Evolutionary conservation across 805 yeast genomes (phyloP).

Genomic region (Saccharomycopsis schoenii): DNA sequence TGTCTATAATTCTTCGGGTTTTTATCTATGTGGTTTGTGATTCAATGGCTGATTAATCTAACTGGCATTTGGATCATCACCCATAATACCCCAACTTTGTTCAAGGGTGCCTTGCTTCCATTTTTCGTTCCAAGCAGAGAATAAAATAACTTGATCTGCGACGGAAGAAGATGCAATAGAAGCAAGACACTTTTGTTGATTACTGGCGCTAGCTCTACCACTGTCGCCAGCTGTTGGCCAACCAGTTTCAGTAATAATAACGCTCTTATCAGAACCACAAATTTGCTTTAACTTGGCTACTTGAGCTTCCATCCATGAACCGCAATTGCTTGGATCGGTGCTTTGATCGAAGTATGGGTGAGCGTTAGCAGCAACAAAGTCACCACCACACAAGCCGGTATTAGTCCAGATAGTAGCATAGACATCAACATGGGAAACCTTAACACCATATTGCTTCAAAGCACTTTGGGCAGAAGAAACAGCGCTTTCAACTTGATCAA

Average conservation of each 20-base stretch:
- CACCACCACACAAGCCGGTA: slow-evolving; percentile 87
- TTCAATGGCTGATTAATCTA: not conserved
- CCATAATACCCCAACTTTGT: slow-evolving; percentile 58
- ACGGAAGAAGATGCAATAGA: slow-evolving; percentile 39
- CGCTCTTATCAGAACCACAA: slow-evolving; percentile 62
- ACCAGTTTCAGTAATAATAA: slow-evolving; percentile 85
- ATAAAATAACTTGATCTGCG: slow-evolving; percentile 43
- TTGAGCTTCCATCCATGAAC: slow-evolving; percentile 80
- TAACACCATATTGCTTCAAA: slow-evolving; percentile 74
- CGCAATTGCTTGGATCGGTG: slow-evolving; percentile 68
- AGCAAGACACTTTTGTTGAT: slow-evolving; percentile 66
- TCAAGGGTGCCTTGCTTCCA: slow-evolving; percentile 58
- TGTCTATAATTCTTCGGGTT: not conserved
- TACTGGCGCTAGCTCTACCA: slow-evolving; percentile 61
- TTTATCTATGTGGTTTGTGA: not conserved
- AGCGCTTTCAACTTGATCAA: slow-evolving; percentile 40
- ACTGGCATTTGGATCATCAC: slow-evolving; percentile 18
- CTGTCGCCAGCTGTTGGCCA: slow-evolving; percentile 86
- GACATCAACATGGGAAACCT: slow-evolving; percentile 89
- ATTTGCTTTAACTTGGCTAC: slow-evolving; percentile 79
- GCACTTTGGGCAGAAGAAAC: slow-evolving; percentile 47
- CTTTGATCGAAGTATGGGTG: slow-evolving; percentile 93
- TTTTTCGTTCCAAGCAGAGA: slow-evolving; percentile 51
- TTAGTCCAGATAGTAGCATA: slow-evolving; percentile 87
- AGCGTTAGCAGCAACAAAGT: slow-evolving; percentile 93